Percentiles rank a stretch among this genome's conserved stretches.
phyloP scores from a whole-genome alignment of 2,329 filamentous ascomycete genomes.

The Mariannaea sp. region DNA sequence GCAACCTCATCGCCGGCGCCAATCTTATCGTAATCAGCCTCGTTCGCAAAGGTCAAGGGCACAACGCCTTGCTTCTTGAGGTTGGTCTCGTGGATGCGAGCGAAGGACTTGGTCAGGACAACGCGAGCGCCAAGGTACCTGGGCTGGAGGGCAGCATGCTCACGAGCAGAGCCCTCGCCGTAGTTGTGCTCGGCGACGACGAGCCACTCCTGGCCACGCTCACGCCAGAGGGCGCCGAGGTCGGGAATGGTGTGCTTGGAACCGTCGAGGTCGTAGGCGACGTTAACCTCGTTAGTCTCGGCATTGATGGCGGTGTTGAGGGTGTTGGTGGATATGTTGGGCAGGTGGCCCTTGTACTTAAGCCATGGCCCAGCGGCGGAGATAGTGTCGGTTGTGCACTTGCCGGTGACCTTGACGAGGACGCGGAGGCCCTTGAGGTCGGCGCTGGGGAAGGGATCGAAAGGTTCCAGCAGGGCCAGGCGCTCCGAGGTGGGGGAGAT shows the following conservation, averaged over 20 bases:
- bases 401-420: conserved; percentile 93
- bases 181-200: conserved; percentile 98
- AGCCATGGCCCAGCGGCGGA: conserved; percentile 94
- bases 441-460: conserved; percentile 75
- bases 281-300: conserved; percentile 90
- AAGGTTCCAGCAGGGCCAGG: conserved; percentile 89
- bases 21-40: conserved; percentile 85
- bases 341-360: conserved; percentile 98
- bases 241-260: conserved; percentile 79
- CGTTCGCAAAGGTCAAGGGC: conserved; percentile 86
- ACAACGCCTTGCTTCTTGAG: conserved; percentile 98
- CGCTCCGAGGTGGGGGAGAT: conserved; percentile 89
- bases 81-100: conserved; percentile 93
- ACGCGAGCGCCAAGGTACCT: conserved; percentile 86
- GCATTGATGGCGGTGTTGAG: conserved; percentile 94
- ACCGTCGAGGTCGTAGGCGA: conserved; percentile 85
- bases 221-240: conserved; percentile 83
- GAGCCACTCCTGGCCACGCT: conserved; percentile 77
- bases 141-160: conserved; percentile 89
- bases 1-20: conserved; percentile 80
- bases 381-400: conserved; percentile 98
- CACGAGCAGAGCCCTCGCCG: conserved; percentile 85
- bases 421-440: conserved; percentile 82
- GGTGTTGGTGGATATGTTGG: conserved; percentile 97
- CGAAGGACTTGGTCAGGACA: conserved; percentile 85